Conservation (phyloP, 1,139 yeast species). For the Yarrowia galli region DNA sequence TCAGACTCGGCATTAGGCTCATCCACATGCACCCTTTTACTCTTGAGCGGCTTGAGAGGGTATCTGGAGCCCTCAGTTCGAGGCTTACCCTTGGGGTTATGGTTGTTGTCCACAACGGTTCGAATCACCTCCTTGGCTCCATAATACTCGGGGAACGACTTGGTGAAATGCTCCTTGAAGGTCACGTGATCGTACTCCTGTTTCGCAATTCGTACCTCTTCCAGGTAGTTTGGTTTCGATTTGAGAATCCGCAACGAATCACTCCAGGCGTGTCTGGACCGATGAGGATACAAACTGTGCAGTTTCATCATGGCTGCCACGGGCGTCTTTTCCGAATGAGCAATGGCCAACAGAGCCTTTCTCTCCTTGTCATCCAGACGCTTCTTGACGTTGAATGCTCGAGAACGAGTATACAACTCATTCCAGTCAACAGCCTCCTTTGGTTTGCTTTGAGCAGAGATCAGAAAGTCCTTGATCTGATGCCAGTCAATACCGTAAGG, state of each 20-base stretch:
- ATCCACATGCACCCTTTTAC: not conserved
- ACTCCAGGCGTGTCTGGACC: conserved; percentile 34
- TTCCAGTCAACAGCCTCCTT: conserved; percentile 34
- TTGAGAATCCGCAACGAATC: conserved; percentile 32
- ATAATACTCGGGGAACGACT: conserved; percentile 29
- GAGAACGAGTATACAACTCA: conserved; percentile 26
- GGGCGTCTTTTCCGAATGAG: conserved; percentile 9
- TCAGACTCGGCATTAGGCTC: conserved; percentile 33
- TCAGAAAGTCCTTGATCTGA: conserved; percentile 31
- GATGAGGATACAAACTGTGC: conserved; percentile 32
- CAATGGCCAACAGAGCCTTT: conserved; percentile 21
- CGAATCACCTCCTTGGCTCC: conserved; percentile 37
- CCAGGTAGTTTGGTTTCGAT: not conserved
- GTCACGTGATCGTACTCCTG: conserved; percentile 21
- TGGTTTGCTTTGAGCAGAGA: conserved; percentile 28
- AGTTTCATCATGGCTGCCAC: conserved; percentile 24
- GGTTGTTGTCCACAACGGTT: conserved; percentile 35
- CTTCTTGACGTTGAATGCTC: conserved; percentile 37
- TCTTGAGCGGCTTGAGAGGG: conserved; percentile 31
- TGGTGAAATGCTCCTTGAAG: conserved; percentile 18
- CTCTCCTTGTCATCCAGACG: conserved; percentile 33
- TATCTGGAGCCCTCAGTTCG: conserved; percentile 26
- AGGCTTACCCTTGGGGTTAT: conserved; percentile 35
- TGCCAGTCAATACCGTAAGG: conserved; percentile 37
- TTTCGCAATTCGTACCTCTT: conserved; percentile 3